Evolutionary conservation across 345 rosid species (phyloP), one percentile per base, ranked within the genome.

Genomic region (Toxicodendron radicans): DNA sequence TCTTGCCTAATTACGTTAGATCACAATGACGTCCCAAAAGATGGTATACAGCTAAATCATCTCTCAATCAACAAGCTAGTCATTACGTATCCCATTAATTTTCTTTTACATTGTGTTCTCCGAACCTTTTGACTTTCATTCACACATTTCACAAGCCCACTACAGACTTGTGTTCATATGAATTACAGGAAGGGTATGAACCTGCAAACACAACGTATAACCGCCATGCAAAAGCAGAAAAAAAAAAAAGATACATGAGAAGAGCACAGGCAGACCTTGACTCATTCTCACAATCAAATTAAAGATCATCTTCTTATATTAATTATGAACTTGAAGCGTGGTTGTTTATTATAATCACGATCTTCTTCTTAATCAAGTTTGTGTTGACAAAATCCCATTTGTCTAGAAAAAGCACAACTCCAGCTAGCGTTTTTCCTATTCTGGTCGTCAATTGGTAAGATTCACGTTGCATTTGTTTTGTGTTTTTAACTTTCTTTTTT

Each of bases 401-500:
- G 63, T 12, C 63, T 16, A 27, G 12, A 24, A 12, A 58, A 58
- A 30, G 4, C 3, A 17, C 41, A 35, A 32, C 35, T 32, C 35
- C 35, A 32, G 35, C 35, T 32, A 32, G 35, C 35, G 35, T 32
- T 32, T 32, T 32, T 32, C 2, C 35, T 1, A 32, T 4, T n/a
- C n/a, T n/a, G 7, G 38, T 35, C 0, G 30, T n/a, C 14, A 13
- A 32, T 11, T 62, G 68, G 35, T 35, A 21, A 51, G 51, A 62
- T 49, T 49, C 60, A 20, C 75, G 61, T 62, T 62, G 49, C 75
- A 62, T 32, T 20, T 10, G 48, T 38, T 13, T 38, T 5, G 9
- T 21, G 21, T 16, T 73, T 75, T 9, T 11, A 4, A 2, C 5
- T 3, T 35, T 35, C 53, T 18, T 45, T 69, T 2, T 75, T 30